Evolutionary conservation across 352 stramenopile genomes (phyloP), one percentile per base, ranked within the genome.

Genomic region (Globisporangium alternatum): DNA sequence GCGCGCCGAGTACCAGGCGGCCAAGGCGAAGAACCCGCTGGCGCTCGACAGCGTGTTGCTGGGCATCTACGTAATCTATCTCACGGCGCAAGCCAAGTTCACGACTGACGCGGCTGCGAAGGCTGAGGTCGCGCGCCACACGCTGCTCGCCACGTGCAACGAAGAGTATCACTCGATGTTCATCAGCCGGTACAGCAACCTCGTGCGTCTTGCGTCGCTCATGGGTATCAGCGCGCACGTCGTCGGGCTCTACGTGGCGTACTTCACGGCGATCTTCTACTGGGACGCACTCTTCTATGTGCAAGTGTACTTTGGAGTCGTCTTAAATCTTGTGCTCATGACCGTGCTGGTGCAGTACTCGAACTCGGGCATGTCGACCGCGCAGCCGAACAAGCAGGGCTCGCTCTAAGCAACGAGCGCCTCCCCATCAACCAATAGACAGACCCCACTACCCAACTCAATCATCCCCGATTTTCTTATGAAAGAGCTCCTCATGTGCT

Each of bases 161-260:
- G 83, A 81, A 37, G 72, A 88, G 45, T 90, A 91, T 67, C 85
- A 83, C 58, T 51, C 66, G 15, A 68, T 66, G 28, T 94, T 89
- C 69, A 80, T 83, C 39, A 66, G 74, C 2, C 75, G 79, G 35
- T 92, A 90, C 70, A 39, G 68, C 54, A 60, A 72, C 52, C 65
- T 94, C 19, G 80, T 91, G 63, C 83, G 85, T 33, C 49, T 91
- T 25, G 85, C 85, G 48, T 94, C 85, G 41, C 91, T 91, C 67
- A 79, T 94, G 71, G 85, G 85, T 57, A 91, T 94, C 69, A 90
- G 80, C 62, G 80, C 85, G 15, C 85, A 94, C 62, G 74, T 94
- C 43, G 76, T 78, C 8, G 83, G 76, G 5, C 63, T 94, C 12
- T 94, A 94, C 62, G 57, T 91, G 21, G 72, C 81, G 5, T 93